Evolutionary conservation across 83 land plant genomes (phyloP).

Genomic region (Thuja plicata): DNA sequence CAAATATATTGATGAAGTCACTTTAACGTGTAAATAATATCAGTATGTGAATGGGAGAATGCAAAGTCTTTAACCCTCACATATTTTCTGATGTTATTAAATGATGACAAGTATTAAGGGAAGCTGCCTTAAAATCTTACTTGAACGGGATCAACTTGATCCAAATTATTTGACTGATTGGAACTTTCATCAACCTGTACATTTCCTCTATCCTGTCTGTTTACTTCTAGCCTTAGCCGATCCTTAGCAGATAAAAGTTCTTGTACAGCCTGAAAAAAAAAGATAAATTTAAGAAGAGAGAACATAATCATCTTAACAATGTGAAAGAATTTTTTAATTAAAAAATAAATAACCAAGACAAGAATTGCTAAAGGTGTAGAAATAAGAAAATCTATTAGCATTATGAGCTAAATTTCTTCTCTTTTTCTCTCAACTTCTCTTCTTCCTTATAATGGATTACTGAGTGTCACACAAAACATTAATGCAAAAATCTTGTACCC

Average conservation of each 20-base stretch:
- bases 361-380: neutral
- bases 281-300: neutral
- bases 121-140: constrained; percentile 29
- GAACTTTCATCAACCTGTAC: constrained; percentile 12
- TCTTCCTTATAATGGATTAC: no score
- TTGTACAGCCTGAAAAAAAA: constrained; percentile 49
- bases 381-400: neutral
- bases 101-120: neutral
- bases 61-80: neutral
- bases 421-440: no score
- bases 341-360: neutral
- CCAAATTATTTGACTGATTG: neutral
- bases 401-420: neutral
- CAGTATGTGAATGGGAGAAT: neutral
- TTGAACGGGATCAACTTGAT: constrained; percentile 54
- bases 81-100: neutral
- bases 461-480: no score
- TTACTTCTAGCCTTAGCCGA: constrained; percentile 25
- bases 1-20: neutral
- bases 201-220: neutral
- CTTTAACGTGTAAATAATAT: neutral
- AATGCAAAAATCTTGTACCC: no score
- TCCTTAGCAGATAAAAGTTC: constrained; percentile 45
- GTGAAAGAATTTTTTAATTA: neutral
- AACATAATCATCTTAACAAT: neutral